Base-by-base conservation (phyloP, 2,329 filamentous ascomycete species). In the Trichoderma citrinoviride region DNA sequence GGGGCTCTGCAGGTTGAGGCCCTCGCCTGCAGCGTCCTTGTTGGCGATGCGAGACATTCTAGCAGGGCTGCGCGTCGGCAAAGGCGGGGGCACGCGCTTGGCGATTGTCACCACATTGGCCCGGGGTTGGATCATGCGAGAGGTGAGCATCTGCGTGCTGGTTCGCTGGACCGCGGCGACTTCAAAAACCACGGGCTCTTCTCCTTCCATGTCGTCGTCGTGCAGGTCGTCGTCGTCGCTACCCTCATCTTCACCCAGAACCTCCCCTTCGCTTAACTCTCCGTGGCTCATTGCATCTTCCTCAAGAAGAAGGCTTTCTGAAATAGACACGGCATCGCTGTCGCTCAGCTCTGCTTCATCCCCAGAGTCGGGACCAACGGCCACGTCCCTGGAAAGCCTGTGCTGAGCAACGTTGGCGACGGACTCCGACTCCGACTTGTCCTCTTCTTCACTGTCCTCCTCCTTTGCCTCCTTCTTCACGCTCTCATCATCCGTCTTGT, bases 61-160 rank as follows among this genome's bases (percentile, higher is more conserved):
- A 75, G 88, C 87, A 1, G 92, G 90, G 73, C 90, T 96, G 54
- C 93, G 83, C 3, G 86, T 83, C 1, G 93, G 93, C 14, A 97
- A 83, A 8, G 90, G 87, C 1, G 93, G 93, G 1, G 92, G 86
- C 1, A 88, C 77, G 41, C 92, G 85, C 78, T 94, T 96, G 14
- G 91, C 87, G 65, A 97, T 96, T 52, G 87, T 93, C 29, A 97
- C 91, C 57, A 97, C 81, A 57, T 90, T 89, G 25, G 92, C 91
- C 72, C 91, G 90, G 44, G 87, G 89, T 33, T 85, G 83, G 64
- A 93, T 87, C 63, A 87, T 83, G 61, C 90, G 86, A 1, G 90
- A 87, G 2, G 85, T 83, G 54, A 87, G 80, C 46, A 86, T 84
- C 60, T 87, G 84, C 7, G 83, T 81, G 46, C 74, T 72, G 17